Evolutionary conservation across 2,329 filamentous ascomycete genomes (phyloP).

Genomic region (Pyricularia sp.): DNA sequence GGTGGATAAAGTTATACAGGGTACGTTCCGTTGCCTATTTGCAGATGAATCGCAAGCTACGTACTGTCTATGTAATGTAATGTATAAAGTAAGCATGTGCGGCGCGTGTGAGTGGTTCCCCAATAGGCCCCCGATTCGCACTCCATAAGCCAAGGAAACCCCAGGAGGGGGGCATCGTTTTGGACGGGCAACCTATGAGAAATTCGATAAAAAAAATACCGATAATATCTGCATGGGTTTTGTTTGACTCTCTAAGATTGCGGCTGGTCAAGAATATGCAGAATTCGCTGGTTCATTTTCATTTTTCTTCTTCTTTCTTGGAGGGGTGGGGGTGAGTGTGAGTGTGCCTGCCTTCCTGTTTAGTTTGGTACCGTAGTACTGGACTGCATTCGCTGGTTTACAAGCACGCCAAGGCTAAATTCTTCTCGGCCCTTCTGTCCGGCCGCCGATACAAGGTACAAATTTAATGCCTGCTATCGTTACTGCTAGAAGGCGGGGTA

Average conservation of each 20-base stretch:
- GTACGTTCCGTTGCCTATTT: neutral
- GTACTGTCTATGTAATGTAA: too few species aligned
- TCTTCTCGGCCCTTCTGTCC: neutral
- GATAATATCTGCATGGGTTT: neutral
- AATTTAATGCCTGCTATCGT: neutral
- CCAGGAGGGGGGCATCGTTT: neutral
- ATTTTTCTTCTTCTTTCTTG: too few species aligned
- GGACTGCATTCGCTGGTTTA: neutral
- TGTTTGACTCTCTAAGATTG: neutral
- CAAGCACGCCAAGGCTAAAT: neutral
- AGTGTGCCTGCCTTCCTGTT: neutral
- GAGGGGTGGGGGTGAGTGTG: neutral
- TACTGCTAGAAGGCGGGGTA: neutral
- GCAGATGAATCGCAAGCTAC: neutral
- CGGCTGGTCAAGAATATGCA: too few species aligned
- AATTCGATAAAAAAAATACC: neutral
- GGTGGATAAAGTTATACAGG: neutral
- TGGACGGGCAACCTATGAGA: neutral
- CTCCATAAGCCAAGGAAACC: neutral
- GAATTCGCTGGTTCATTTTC: neutral
- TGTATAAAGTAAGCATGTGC: neutral
- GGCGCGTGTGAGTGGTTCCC: neutral
- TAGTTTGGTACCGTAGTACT: neutral
- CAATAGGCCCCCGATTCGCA: neutral
- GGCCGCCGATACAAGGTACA: neutral